Percentiles rank a stretch among this genome's conserved stretches.
phyloP scores from a whole-genome alignment of 176 grass and related monocot species.

The Melocanna baccifera region DNA sequence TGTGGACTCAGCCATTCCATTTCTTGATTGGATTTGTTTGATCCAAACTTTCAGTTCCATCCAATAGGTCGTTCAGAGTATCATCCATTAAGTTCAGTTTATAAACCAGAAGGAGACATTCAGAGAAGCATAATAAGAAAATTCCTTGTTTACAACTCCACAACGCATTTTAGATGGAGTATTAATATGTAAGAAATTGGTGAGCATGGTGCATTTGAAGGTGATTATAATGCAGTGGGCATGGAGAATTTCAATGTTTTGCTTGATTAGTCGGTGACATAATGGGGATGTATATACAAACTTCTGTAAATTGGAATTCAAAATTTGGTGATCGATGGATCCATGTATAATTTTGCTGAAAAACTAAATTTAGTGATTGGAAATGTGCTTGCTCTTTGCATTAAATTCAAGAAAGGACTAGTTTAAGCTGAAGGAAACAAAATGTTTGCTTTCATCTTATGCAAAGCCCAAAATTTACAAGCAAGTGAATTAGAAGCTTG shows the following conservation, averaged over 20 bases:
- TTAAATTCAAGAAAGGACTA: not conserved
- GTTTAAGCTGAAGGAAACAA: not conserved
- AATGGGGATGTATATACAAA: not conserved
- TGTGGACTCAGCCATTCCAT: not conserved
- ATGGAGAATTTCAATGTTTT: not conserved
- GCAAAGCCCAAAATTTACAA: constrained; percentile 83
- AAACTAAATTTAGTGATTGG: not conserved
- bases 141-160: not conserved
- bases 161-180: not conserved
- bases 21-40: not conserved
- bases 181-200: not conserved
- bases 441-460: constrained; percentile 34
- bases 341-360: not conserved
- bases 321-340: not conserved
- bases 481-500: constrained; percentile 92
- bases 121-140: not conserved
- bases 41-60: not conserved
- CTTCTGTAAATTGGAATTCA: not conserved
- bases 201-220: not conserved
- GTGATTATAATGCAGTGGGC: not conserved
- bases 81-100: not conserved
- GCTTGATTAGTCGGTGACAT: not conserved
- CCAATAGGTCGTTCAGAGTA: not conserved
- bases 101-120: not conserved
- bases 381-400: not conserved